Base-by-base conservation (phyloP, 441 rosid species). In the Manihot esculenta region DNA sequence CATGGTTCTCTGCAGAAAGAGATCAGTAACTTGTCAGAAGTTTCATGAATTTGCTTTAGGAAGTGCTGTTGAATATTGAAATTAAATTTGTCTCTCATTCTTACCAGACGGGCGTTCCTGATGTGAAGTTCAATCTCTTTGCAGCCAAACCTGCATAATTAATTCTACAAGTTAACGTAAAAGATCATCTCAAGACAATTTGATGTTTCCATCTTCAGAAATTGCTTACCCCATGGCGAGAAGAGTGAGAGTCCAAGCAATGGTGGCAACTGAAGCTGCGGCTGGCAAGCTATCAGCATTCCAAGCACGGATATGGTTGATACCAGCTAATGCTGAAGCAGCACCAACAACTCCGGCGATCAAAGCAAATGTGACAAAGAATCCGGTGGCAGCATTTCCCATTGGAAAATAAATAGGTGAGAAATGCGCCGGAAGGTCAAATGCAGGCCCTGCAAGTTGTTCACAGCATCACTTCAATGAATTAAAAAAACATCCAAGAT, bases 361-460 rank as follows among this genome's bases (percentile, higher is more conserved):
- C 81, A 94, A 59, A 66, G 96, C 76, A 55, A 92, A 90, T 13
- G 80, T 87, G 62, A 92, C 90, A 38, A 94, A 92, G 79, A 92
- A 94, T 60, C 99, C 99, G 0, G 99, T 92, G 8, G 99, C 98
- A 15, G 89, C 94, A 55, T 94, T 94, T 14, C 99, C 97, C 96
- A 94, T 92, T 0, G 98, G 99, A 69, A 94, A 94, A 74, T 82
- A 77, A 69, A 94, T 85, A 1, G 99, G 97, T 10, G 99, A 94
- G 77, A 94, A 94, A 82, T 94, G 97, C 0, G 91, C 91, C 0
- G 99, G 97, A 47, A 92, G 96, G 20, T 81, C 71, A 10, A 76
- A 82, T 14, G 74, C 93, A 49, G 96, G 86, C 50, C 96, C 98
- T 94, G 90, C 77, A 74, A 69, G 23, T n/a, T 15, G 30, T 11